phyloP scores from a whole-genome alignment of 352 stramenopile species.

The Thraustotheca clavata region DNA sequence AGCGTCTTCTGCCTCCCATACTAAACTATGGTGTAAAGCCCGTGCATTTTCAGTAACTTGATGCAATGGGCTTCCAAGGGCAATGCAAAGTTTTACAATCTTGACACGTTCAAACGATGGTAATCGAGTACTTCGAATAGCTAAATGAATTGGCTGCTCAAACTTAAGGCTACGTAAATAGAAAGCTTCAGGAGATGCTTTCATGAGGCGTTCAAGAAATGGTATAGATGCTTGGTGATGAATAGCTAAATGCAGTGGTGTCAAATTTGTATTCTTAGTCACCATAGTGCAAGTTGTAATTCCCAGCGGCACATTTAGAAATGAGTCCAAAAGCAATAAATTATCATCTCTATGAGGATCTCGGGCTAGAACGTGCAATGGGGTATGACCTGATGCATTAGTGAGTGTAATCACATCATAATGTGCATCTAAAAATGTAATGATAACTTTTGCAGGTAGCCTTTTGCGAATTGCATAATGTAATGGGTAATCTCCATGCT shows the following conservation, averaged over 20 bases:
- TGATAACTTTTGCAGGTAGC: constrained; percentile 30
- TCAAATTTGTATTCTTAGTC: background rate
- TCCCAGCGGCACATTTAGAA: background rate
- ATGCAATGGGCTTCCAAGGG: background rate
- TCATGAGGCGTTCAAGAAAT: background rate
- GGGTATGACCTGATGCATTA: constrained; percentile 53
- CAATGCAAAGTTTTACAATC: background rate
- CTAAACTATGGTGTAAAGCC: constrained; percentile 31
- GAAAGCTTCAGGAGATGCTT: background rate
- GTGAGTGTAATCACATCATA: constrained; percentile 29
- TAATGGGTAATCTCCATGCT: constrained; percentile 31
- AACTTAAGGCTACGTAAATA: background rate
- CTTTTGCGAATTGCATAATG: constrained; percentile 45
- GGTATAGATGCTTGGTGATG: background rate
- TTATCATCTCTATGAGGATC: constrained; percentile 7
- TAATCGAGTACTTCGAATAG: background rate
- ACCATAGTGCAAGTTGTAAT: background rate
- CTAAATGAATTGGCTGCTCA: background rate
- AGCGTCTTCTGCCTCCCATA: constrained; percentile 22
- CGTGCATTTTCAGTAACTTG: background rate
- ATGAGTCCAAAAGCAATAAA: background rate
- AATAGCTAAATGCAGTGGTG: constrained; percentile 15
- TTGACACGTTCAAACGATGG: background rate
- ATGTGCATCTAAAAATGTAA: constrained; percentile 33
- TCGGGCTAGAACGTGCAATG: constrained; percentile 52